Evolutionary conservation across 2,329 filamentous ascomycete species (phyloP), one percentile per base, ranked within the genome.

Genomic region (Botryosphaeria dothidea): DNA sequence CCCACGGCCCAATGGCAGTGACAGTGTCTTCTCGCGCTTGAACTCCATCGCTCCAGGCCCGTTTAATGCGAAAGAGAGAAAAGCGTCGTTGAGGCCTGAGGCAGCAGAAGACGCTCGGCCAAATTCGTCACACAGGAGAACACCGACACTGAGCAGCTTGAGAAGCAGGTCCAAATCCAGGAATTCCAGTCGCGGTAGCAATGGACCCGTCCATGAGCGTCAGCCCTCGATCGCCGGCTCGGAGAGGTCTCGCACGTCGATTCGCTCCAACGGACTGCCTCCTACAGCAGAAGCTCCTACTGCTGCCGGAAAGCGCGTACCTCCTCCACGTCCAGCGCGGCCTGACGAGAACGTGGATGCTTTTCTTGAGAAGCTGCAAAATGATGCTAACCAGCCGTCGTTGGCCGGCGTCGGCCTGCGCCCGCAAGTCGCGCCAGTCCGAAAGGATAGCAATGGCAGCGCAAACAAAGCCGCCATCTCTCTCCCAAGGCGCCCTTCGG

Each of bases 21-120:
- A 75, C 56, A 80, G 75, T 61, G 54, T 92, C 29, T 71, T 90
- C 69, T 83, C 86, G 67, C 84, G 87, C 60, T 86, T 91, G 82
- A 85, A 91, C 69, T 84, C 80, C 8, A 89, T 91, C 71, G 83
- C 86, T 1, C 86, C 89, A 1, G 89, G 88, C 0, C 89, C 89
- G 31, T 64, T 64, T 23, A 52, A 58, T 15, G 62, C 43, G 31
- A 57, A 31, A 36, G 51, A 57, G 38, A 58, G 52, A n/a, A 57
- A 41, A 23, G 19, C 61, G 15, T 56, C 61, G 15, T 49, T 54
- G 29, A 52, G 48, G 4, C 61, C 61, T 15, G 52, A 64, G 19
- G 43, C 52, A 7, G 43, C 52, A 25, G 51, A 36, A 51, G 51
- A 46, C 3, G 17, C 61, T 6, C 56, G 51, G 21, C 45, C 62